Conservation (phyloP, 345 rosid species). For the Eucalyptus cloeziana region DNA sequence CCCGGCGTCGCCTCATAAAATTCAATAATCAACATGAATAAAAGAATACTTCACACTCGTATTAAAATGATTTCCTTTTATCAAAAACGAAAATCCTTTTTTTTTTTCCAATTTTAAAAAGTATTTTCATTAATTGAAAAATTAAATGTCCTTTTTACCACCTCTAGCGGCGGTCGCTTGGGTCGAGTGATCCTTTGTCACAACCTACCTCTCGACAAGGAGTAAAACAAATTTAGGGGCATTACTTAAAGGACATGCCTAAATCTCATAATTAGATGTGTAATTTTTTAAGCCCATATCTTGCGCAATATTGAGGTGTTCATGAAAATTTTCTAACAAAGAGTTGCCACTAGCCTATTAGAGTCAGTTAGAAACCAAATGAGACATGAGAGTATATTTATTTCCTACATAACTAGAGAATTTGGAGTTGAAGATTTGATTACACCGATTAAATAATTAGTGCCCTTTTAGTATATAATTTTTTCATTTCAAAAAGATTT, state of each 20-base stretch:
- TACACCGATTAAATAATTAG: no score
- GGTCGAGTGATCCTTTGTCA: fast-evolving
- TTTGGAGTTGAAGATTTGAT: fast-evolving
- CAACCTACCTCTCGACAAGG: fast-evolving
- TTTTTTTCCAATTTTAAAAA: no score
- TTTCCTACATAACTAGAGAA: fast-evolving
- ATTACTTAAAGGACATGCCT: fast-evolving
- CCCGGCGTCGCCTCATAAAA: fast-evolving
- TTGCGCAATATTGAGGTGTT: fast-evolving
- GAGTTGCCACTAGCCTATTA: fast-evolving
- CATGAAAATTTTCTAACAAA: no score
- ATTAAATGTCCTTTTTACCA: no score
- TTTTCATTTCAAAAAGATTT: no score
- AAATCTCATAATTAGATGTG: fast-evolving
- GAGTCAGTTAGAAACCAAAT: fast-evolving
- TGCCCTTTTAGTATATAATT: fast-evolving
- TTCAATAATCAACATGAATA: no score
- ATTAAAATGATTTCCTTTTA: no score
- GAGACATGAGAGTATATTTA: fast-evolving
- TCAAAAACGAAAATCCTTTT: fast-evolving
- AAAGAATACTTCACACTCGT: fast-evolving
- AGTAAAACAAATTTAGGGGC: fast-evolving
- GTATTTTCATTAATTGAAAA: fast-evolving
- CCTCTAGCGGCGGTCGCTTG: fast-evolving
- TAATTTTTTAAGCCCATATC: fast-evolving